These are phyloP conservation scores for Fusarium domesticum DNA, from an alignment of 2,329 filamentous ascomycete genomes.

Conservation along the genomic window DNA sequence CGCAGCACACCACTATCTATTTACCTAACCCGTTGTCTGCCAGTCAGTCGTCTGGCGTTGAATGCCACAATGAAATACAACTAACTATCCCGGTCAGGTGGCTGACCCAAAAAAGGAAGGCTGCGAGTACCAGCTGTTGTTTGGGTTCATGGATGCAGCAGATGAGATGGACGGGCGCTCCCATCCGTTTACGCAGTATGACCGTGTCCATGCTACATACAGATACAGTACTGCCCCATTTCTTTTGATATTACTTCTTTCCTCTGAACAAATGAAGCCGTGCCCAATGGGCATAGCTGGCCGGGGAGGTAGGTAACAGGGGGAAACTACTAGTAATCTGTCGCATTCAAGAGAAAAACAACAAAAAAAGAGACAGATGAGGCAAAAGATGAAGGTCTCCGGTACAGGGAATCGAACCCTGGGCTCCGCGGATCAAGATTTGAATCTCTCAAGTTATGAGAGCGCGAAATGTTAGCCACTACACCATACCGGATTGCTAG, in stretches of 20 bases:
- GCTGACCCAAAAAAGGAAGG: slow-evolving; percentile 25
- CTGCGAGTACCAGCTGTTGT: slow-evolving; percentile 18
- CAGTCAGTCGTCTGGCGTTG: slow-evolving; percentile 9
- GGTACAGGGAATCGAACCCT: slow-evolving; percentile 23
- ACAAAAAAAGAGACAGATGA: too few relatives aligned
- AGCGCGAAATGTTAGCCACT: slow-evolving; percentile 15
- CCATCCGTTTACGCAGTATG: slow-evolving; percentile 15
- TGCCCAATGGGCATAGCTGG: slow-evolving; percentile 10
- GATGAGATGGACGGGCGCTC: slow-evolving; percentile 22
- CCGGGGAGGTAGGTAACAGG: slow-evolving; percentile 13
- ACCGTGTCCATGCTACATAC: slow-evolving; percentile 13
- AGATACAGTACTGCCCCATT: slow-evolving; percentile 10
- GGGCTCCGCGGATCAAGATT: slow-evolving; percentile 6
- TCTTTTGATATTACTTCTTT: slow-evolving; percentile 4
- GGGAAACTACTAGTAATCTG: too few relatives aligned
- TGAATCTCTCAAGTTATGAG: slow-evolving; percentile 17
- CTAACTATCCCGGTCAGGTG: slow-evolving; percentile 22
- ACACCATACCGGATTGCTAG: slow-evolving; percentile 4
- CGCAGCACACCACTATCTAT: too few relatives aligned
- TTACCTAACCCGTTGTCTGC: too few relatives aligned
- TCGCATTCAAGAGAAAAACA: too few relatives aligned
- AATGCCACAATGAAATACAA: slow-evolving; percentile 10
- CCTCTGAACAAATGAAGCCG: slow-evolving; percentile 5
- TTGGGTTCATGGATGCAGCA: slow-evolving; percentile 18
- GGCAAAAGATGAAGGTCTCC: too few relatives aligned